phyloP scores from a whole-genome alignment of 352 stramenopile species.

The Discostella stelligera region DNA sequence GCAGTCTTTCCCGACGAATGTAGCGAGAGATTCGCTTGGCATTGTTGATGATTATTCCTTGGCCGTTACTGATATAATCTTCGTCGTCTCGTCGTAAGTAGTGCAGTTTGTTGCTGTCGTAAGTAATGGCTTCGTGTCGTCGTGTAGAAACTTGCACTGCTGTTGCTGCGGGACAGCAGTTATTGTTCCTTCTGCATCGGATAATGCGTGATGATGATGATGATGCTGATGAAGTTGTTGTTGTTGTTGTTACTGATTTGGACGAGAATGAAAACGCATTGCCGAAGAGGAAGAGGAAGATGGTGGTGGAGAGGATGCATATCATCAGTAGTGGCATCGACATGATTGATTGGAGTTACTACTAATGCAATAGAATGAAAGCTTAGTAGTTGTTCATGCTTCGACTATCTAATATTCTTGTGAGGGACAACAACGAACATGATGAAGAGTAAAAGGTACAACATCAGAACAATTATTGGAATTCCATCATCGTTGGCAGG shows the following conservation, averaged over 20 bases:
- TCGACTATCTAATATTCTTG: too few species aligned
- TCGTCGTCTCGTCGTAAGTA: not conserved
- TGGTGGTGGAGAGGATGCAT: not conserved
- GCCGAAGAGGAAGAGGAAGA: not conserved
- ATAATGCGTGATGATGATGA: not conserved
- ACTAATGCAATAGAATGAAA: too few species aligned
- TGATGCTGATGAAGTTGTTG: not conserved
- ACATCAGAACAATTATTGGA: too few species aligned
- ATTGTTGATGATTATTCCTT: not conserved
- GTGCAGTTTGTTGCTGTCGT: not conserved
- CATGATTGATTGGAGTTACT: not conserved
- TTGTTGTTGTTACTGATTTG: not conserved
- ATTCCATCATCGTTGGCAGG: too few species aligned
- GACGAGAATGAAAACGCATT: not conserved
- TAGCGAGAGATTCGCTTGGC: not conserved
- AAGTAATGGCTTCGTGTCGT: not conserved
- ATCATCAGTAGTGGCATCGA: not conserved
- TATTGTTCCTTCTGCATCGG: not conserved
- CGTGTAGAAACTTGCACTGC: not conserved
- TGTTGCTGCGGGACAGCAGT: not conserved
- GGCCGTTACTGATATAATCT: not conserved
- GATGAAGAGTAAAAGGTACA: too few species aligned
- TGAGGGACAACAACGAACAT: too few species aligned
- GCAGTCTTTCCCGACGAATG: not conserved
- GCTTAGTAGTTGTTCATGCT: too few species aligned